A percentile compares a stretch with the other conserved stretches of the same genome.
These are phyloP conservation scores for Microbotryum saponariae DNA, from an alignment of 1,284 basidiomycete genomes.

Conservation along the genomic window DNA sequence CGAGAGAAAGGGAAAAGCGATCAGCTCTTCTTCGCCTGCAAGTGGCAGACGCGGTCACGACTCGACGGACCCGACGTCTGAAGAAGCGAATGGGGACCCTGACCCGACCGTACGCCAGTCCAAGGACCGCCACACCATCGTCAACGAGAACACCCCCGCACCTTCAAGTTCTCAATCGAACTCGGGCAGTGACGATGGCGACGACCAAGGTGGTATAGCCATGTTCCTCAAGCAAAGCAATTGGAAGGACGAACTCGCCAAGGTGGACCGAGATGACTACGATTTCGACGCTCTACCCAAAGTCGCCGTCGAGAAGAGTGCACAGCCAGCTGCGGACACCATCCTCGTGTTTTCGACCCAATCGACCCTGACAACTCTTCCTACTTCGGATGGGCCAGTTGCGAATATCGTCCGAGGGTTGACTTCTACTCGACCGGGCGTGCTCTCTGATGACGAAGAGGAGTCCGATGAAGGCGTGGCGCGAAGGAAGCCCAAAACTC, in stretches of 20 bases:
- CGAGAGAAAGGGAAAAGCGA: background rate
- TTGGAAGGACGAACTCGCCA: constrained; percentile 1
- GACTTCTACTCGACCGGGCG: background rate
- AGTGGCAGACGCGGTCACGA: background rate
- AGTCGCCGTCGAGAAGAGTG: too few species aligned
- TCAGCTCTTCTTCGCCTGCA: constrained; percentile 5
- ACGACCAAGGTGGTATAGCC: background rate
- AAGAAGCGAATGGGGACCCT: constrained; percentile 4
- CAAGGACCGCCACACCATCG: background rate
- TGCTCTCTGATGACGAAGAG: background rate
- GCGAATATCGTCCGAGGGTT: background rate
- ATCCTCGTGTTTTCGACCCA: background rate
- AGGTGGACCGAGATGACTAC: constrained; percentile 10
- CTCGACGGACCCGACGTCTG: constrained; percentile 24
- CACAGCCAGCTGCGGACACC: background rate
- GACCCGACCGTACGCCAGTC: background rate
- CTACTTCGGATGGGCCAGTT: constrained; percentile 2
- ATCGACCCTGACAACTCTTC: constrained; percentile 7
- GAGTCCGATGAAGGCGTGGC: background rate
- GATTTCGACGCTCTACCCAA: background rate
- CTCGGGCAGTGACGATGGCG: background rate
- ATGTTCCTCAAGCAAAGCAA: constrained; percentile 1
- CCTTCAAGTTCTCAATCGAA: background rate
- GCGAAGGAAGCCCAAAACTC: background rate
- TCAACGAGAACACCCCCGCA: background rate